A percentile compares a stretch with the other conserved stretches of the same genome.
Conservation (phyloP, 1,139 yeast genomes). For the Entelexis sorbosivorans region DNA sequence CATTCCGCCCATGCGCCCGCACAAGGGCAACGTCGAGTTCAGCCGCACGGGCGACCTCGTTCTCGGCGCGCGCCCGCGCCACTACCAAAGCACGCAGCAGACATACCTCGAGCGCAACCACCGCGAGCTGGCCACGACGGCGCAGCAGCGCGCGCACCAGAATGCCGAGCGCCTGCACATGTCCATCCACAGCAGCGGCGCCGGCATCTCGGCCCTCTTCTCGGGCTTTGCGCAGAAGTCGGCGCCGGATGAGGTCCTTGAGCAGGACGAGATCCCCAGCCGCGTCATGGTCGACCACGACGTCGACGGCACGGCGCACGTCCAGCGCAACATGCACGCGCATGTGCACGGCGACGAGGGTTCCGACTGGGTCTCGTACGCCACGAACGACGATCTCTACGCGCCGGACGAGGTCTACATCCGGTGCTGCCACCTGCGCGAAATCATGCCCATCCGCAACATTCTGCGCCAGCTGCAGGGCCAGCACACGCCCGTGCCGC, state of each 20-base stretch:
- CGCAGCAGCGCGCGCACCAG: constrained; percentile 29
- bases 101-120: constrained; percentile 25
- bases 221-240: background rate
- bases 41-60: constrained; percentile 28
- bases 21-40: constrained; percentile 65
- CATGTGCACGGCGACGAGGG: background rate
- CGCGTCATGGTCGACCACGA: constrained; percentile 8
- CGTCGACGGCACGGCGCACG: constrained; percentile 17
- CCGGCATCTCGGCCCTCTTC: constrained; percentile 5
- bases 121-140: constrained; percentile 25
- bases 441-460: constrained; percentile 86
- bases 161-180: constrained; percentile 28
- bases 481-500: constrained; percentile 63
- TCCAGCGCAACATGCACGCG: background rate
- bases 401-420: constrained; percentile 64
- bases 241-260: constrained; percentile 25
- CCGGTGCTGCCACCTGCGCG: constrained; percentile 84
- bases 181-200: constrained; percentile 17
- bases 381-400: background rate
- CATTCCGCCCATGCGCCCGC: constrained; percentile 79
- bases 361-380: constrained; percentile 8
- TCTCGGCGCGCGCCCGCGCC: constrained; percentile 17
- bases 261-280: constrained; percentile 10
- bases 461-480: constrained; percentile 73
- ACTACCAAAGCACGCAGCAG: background rate